A percentile compares a stretch with the other conserved stretches of the same genome.
Conservation (phyloP, 352 stramenopile species). For the Pythium angustatum region DNA sequence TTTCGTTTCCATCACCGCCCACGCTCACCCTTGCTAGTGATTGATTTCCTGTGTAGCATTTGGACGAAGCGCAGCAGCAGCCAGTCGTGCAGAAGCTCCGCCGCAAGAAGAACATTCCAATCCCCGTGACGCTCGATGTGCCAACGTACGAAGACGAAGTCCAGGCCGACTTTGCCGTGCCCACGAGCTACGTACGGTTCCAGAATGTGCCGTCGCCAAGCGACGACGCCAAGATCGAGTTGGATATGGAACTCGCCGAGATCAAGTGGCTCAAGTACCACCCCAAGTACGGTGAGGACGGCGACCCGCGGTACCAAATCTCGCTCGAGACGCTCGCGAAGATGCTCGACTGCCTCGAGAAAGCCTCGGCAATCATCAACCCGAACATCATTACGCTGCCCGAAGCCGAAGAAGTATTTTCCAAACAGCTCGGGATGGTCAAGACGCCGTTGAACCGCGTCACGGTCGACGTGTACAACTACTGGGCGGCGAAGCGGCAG, state of each 20-base stretch:
- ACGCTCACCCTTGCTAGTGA: background rate
- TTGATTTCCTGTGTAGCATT: conserved; percentile 32
- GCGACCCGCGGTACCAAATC: conserved; percentile 81
- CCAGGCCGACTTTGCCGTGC: conserved; percentile 63
- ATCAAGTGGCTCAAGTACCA: conserved; percentile 87
- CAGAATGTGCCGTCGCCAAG: conserved; percentile 52
- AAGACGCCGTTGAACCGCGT: conserved; percentile 75
- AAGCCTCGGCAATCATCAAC: conserved; percentile 78
- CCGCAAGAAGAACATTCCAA: conserved; percentile 86
- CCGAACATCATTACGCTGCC: conserved; percentile 71
- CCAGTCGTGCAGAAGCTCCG: conserved; percentile 43
- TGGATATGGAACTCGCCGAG: conserved; percentile 82
- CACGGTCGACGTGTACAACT: conserved; percentile 90
- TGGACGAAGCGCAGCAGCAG: conserved; percentile 56
- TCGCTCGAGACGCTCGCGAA: conserved; percentile 58
- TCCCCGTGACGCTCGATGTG: conserved; percentile 75
- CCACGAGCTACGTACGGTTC: conserved; percentile 84
- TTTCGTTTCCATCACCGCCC: too few species aligned
- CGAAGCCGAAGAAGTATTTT: conserved; percentile 75
- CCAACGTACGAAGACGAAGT: conserved; percentile 70
- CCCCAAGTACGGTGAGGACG: conserved; percentile 79
- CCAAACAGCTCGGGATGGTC: conserved; percentile 59
- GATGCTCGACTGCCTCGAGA: conserved; percentile 90
- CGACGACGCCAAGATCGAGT: conserved; percentile 58
- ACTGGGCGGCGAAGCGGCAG: conserved; percentile 95